Evolutionary conservation across 352 stramenopile genomes (phyloP).

Genomic region (Globisporangium paroecandrum): DNA sequence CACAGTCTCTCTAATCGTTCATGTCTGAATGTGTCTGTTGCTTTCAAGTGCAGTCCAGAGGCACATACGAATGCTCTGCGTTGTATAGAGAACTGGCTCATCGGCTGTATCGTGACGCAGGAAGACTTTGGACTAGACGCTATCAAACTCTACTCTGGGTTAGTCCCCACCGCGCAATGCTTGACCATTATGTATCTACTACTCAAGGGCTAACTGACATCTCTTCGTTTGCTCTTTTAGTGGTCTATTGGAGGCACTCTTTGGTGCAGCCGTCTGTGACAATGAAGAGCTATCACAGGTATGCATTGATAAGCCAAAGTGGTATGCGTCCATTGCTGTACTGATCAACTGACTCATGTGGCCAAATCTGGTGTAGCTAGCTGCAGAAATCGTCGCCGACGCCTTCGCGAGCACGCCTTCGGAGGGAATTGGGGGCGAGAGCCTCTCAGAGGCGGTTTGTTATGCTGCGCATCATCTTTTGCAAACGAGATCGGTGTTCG

Average conservation of each 20-base stretch:
- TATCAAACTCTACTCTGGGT: conserved; percentile 36
- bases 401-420: conserved; percentile 38
- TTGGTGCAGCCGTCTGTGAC: conserved; percentile 26
- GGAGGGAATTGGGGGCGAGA: conserved; percentile 14
- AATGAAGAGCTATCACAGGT: conserved; percentile 49
- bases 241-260: conserved; percentile 38
- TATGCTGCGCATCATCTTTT: conserved; percentile 28
- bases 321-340: neutral
- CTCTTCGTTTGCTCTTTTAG: conserved; percentile 2
- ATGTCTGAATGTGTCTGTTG: neutral
- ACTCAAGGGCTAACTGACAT: too few species aligned
- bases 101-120: conserved; percentile 46
- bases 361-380: conserved; percentile 30
- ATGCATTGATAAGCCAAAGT: neutral
- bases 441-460: conserved; percentile 23
- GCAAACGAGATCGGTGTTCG: conserved; percentile 24
- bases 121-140: conserved; percentile 49
- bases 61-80: conserved; percentile 38
- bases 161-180: neutral
- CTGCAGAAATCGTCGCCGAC: conserved; percentile 59
- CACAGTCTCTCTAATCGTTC: conserved; percentile 7
- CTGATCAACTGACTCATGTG: neutral
- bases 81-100: conserved; percentile 64
- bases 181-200: too few species aligned
- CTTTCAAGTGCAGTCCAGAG: conserved; percentile 30